A percentile compares a stretch with the other conserved stretches of the same genome.
Conservation (phyloP, 805 yeast species). For the Sugiyamaella smithiae region DNA sequence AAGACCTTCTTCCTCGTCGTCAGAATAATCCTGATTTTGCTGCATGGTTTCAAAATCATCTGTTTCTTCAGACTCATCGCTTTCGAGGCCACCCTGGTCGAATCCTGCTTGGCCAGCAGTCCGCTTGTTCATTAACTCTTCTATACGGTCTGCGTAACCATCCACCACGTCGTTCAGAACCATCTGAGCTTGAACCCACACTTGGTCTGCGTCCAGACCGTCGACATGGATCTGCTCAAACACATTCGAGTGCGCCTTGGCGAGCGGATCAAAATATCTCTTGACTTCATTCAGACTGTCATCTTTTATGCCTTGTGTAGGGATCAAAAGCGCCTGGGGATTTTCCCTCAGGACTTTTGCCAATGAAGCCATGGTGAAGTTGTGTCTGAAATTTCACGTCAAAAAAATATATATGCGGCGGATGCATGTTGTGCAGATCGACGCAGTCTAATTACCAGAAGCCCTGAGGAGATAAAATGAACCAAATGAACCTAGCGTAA, state of each 20-base stretch:
- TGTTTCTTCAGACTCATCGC: slow-evolving; percentile 22
- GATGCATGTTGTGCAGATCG: too few species aligned
- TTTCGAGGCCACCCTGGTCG: slow-evolving; percentile 23
- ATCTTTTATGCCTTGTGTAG: slow-evolving; percentile 19
- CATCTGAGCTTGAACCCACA: slow-evolving; percentile 89
- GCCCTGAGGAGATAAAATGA: too few species aligned
- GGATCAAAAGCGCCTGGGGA: slow-evolving; percentile 31
- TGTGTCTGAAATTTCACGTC: neutral
- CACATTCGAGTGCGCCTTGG: slow-evolving; percentile 52
- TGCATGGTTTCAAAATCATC: neutral
- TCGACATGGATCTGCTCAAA: slow-evolving; percentile 80
- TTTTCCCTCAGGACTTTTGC: slow-evolving; percentile 14
- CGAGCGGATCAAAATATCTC: slow-evolving; percentile 56
- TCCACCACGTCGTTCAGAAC: slow-evolving; percentile 77
- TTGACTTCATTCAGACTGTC: slow-evolving; percentile 39
- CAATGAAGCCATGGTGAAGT: slow-evolving; percentile 10
- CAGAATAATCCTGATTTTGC: slow-evolving; percentile 22
- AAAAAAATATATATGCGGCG: slow-evolving; percentile 6
- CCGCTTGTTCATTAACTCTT: slow-evolving; percentile 30
- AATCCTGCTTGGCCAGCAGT: slow-evolving; percentile 21
- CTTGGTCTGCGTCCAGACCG: slow-evolving; percentile 86
- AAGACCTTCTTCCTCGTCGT: slow-evolving; percentile 18
- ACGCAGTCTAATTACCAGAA: too few species aligned
- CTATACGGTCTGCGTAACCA: slow-evolving; percentile 55
- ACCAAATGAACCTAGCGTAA: too few species aligned